Evolutionary conservation across 2,329 filamentous ascomycete genomes (phyloP), one percentile per base, ranked within the genome.

Genomic region (Corynespora cassiicola): DNA sequence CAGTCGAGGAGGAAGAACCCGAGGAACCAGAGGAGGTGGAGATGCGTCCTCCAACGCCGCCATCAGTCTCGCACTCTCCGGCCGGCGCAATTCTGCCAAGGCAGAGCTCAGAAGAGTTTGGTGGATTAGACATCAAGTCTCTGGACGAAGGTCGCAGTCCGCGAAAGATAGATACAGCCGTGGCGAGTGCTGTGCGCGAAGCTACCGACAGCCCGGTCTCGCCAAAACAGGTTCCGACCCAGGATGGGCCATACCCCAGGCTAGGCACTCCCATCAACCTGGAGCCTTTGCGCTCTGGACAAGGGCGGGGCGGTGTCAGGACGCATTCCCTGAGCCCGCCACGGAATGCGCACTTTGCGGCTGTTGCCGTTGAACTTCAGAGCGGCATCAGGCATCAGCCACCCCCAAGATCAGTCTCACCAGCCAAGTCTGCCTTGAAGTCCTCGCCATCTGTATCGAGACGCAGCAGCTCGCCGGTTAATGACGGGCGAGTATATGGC

Each of bases 391-490:
- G 76, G 47, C 87, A 91, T 58, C 78, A 82, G 36, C 88, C 87
- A 5, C 84, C 86, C 15, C 74, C 82, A 19, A 78, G 88, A 31
- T 88, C 87, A 5, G 72, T 87, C 8, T 90, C 87, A 0, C 88
- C 88, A 7, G 82, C 83, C 29, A 92, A 92, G 63, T 90, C 87
- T 1, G 87, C 87, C 2, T 60, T 91, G 47, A 91, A 91, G 61
- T 75, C 83, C 19, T 75, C 73, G 2, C 82, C 80, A 31, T 77
- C 82, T 2, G 75, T 78, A 1, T 75, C 73, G 0, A 47, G 71
- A 8, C 63, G 73, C 12, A 66, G 62, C 7, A 61, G 50, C 23
- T 76, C 73, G 12, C 74, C 39, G 57, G 76, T 47, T 54, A 73
- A 21, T 77, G 82, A 36, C 75, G 82, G 30, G 70, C 77, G 30